Base-by-base conservation (phyloP, 345 rosid species). In the Populus davidiana region DNA sequence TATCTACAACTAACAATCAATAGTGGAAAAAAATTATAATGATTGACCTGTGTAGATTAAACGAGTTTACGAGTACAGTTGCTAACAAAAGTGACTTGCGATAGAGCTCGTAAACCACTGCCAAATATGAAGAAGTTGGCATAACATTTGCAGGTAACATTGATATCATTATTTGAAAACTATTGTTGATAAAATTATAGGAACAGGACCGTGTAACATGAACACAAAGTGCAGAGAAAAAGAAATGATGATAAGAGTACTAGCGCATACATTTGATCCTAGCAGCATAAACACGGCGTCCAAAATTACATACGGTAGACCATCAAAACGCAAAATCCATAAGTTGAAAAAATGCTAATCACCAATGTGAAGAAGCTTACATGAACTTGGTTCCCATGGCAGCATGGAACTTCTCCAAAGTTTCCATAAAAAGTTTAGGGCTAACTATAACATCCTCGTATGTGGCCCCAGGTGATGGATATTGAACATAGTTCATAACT, bases 311-410 rank as follows among this genome's bases (percentile, higher is more conserved):
- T 17, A 39, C 23, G 39, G 29, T 18, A 54, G 10, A 20, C 67
- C 61, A 49, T 49, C 8, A 49, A 27, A 49, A 43, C 12, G 49
- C 49, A 59, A 41, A 41, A 6, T 62, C 13, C 11, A 10, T 16
- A 14, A 61, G 14, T 17, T 9, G 35, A 33, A 64, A 47, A 11
- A 65, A 17, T 4, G 17, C 20, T 9, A 31, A 33, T 16, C 1
- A 25, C 13, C 18, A 25, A 31, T 14, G 64, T 1, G 20, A 27
- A 52, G 20, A 65, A 76, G 75, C 88, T 83, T 85, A 92, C 99
- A 94, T 92, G 86, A 96, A 96, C 82, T 94, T 96, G 75, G 99
- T 92, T 52, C 92, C 87, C 97, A 96, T 83, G 35, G 85, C 77
- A 50, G 90, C 84, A 84, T 96, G 99, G 3, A 94, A 88, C 81